Evolutionary conservation across 139 green algal genomes (phyloP).

Genomic region (Trebouxia sp.): DNA sequence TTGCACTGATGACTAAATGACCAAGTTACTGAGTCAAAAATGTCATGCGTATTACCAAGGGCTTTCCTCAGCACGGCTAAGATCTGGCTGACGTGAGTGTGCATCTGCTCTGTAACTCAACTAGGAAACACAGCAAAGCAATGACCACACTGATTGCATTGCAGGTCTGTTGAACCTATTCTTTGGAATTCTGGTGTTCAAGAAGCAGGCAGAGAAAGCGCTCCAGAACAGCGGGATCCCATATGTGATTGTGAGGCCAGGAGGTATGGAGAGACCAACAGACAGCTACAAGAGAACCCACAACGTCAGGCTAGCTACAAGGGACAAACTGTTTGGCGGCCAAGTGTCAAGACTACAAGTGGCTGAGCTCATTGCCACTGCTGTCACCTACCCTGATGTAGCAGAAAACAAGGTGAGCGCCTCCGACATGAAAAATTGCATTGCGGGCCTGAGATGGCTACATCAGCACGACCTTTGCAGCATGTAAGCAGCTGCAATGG

Average conservation of each 20-base stretch:
- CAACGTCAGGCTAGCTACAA: slow-evolving; percentile 72
- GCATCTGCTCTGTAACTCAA: too few relatives aligned
- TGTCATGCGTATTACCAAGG: too few relatives aligned
- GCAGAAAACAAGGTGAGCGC: slow-evolving; percentile 80
- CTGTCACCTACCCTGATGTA: slow-evolving; percentile 53
- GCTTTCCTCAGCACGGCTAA: too few relatives aligned
- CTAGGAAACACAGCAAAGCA: too few relatives aligned
- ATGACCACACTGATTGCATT: background rate
- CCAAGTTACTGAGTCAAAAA: too few relatives aligned
- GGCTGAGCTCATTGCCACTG: slow-evolving; percentile 80
- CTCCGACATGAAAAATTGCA: background rate
- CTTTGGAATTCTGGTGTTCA: slow-evolving; percentile 84
- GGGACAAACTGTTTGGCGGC: slow-evolving; percentile 83
- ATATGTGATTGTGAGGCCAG: slow-evolving; percentile 89
- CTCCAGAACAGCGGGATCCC: slow-evolving; percentile 80
- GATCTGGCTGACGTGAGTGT: too few relatives aligned
- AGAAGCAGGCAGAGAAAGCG: slow-evolving; percentile 82
- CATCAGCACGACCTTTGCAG: background rate
- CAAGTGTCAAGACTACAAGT: slow-evolving; percentile 85
- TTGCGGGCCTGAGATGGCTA: background rate
- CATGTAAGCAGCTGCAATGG: background rate
- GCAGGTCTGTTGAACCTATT: slow-evolving; percentile 83
- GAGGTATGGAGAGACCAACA: slow-evolving; percentile 55
- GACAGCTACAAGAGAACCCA: slow-evolving; percentile 91
- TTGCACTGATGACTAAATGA: too few relatives aligned